Evolutionary conservation across 495 filamentous ascomycete species (phyloP).

Genomic region (Amniculicola lignicola): DNA sequence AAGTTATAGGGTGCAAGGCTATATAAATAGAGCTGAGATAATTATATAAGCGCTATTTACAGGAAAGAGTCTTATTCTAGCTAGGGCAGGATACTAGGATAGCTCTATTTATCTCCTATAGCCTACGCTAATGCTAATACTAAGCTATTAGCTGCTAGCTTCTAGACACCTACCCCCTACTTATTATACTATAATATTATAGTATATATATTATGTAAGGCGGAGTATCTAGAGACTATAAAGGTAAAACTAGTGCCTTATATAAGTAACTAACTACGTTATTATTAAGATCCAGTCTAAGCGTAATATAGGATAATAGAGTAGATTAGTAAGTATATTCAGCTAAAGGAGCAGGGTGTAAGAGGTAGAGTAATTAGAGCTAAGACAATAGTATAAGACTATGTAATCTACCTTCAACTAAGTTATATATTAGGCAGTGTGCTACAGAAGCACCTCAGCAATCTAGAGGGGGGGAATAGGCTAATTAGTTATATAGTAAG

Average conservation of each 20-base stretch:
- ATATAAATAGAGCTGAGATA: too few relatives aligned
- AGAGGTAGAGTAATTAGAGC: conserved; percentile 14
- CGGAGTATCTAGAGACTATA: conserved; percentile 16
- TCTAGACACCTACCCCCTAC: conserved; percentile 13
- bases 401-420: conserved; percentile 15
- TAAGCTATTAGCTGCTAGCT: conserved; percentile 18
- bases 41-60: too few relatives aligned
- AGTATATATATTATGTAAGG: conserved; percentile 23
- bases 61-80: too few relatives aligned
- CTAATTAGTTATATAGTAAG: too few relatives aligned
- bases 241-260: background rate
- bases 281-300: conserved; percentile 4
- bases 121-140: too few relatives aligned
- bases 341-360: conserved; percentile 14
- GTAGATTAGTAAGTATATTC: conserved; percentile 22
- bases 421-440: conserved; percentile 13
- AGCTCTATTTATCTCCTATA: too few relatives aligned
- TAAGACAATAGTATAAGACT: conserved; percentile 28
- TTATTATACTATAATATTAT: conserved; percentile 19
- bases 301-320: too few relatives aligned
- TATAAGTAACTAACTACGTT: conserved; percentile 9
- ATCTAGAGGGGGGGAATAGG: conserved; percentile 20
- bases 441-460: conserved; percentile 12
- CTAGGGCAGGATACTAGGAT: too few relatives aligned
- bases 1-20: too few relatives aligned